Evolutionary conservation across 225 moss, liverwort and hornwort species (phyloP).

Genomic region (Polytrichum commune): DNA sequence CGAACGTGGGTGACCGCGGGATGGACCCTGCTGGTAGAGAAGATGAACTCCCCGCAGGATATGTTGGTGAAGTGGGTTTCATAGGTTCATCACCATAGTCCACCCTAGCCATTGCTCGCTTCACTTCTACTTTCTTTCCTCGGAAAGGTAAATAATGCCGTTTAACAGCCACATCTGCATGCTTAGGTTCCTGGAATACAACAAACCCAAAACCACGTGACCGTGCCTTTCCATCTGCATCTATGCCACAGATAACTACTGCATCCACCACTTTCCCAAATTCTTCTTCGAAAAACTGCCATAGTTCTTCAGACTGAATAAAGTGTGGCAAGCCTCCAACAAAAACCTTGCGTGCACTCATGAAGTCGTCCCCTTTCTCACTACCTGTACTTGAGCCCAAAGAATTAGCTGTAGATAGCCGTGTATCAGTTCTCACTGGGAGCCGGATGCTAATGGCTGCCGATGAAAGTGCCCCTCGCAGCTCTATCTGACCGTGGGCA

Average conservation of each 20-base stretch:
- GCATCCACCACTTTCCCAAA: constrained; percentile 92
- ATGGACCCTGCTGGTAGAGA: constrained; percentile 32
- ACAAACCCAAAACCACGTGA: constrained; percentile 93
- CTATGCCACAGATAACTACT: constrained; percentile 83
- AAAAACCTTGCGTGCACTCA: constrained; percentile 83
- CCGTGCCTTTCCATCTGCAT: constrained; percentile 77
- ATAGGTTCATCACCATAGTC: constrained; percentile 77
- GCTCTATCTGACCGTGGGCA: constrained; percentile 78
- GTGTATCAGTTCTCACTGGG: constrained; percentile 49
- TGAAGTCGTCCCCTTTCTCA: constrained; percentile 73
- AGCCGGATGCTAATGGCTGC: constrained; percentile 62
- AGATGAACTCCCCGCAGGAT: constrained; percentile 59
- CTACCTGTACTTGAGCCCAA: constrained; percentile 77
- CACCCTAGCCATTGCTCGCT: constrained; percentile 81
- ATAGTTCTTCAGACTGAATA: constrained; percentile 77
- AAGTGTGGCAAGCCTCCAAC: constrained; percentile 91
- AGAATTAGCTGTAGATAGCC: constrained; percentile 80
- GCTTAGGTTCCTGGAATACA: constrained; percentile 78
- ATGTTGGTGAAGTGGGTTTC: constrained; percentile 64
- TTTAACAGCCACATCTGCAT: constrained; percentile 78
- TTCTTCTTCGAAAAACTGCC: constrained; percentile 90
- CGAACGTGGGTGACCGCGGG: constrained; percentile 60
- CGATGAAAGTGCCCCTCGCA: constrained; percentile 53
- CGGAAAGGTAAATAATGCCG: constrained; percentile 85
- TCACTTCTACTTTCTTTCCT: constrained; percentile 96